Evolutionary conservation across 352 stramenopile species (phyloP).

Genomic region (Globisporangium paroecandrum): DNA sequence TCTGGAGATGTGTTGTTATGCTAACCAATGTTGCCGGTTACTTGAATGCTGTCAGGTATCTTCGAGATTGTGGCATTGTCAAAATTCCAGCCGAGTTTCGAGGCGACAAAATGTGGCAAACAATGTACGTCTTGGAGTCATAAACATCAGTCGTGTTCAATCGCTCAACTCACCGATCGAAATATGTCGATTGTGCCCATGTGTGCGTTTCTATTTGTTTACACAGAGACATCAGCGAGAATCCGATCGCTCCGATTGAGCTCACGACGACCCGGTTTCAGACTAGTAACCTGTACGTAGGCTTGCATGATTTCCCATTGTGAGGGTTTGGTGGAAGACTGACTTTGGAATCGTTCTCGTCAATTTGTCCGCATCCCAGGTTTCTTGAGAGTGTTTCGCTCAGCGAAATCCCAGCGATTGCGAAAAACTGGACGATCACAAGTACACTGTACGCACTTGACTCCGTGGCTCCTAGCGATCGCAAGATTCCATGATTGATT

Average conservation of each 20-base stretch:
- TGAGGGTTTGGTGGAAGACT: background rate
- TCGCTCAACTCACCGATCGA: background rate
- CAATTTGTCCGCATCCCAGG: background rate
- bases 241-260: slow-evolving; percentile 14
- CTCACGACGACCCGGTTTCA: slow-evolving; percentile 15
- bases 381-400: slow-evolving; percentile 15
- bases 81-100: slow-evolving; percentile 18
- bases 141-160: too few relatives aligned
- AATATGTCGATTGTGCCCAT: background rate
- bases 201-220: background rate
- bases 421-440: slow-evolving; percentile 16
- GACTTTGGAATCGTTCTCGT: background rate
- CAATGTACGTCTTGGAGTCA: slow-evolving; percentile 1
- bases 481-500: background rate
- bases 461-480: background rate
- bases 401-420: slow-evolving; percentile 8
- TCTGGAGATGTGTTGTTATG: background rate
- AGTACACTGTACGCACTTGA: slow-evolving; percentile 8
- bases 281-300: slow-evolving; percentile 13
- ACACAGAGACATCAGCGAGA: slow-evolving; percentile 18
- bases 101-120: slow-evolving; percentile 18
- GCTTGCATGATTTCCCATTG: too few relatives aligned
- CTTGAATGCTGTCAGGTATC: background rate
- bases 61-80: slow-evolving; percentile 12
- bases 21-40: background rate